Percentiles rank a stretch among this genome's conserved stretches.
Evolutionary conservation across 257 asterid genomes (phyloP).

Genomic region (Solanum dulcamara): DNA sequence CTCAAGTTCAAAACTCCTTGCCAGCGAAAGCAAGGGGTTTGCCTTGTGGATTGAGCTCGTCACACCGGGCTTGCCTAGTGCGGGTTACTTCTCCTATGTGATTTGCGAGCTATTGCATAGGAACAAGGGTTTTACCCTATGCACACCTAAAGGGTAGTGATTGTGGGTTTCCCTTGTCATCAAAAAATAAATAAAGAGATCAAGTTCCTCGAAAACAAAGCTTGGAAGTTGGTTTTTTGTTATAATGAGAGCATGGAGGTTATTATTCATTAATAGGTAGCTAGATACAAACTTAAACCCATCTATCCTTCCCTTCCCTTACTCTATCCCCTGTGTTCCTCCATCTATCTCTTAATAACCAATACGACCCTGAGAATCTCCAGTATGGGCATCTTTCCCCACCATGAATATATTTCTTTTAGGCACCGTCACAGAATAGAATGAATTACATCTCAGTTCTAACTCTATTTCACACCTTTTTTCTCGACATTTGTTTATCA

Average conservation of each 20-base stretch:
- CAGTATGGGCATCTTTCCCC: neutral
- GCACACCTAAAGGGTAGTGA: too few species aligned
- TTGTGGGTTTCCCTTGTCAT: too few species aligned
- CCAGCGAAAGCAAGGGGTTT: too few species aligned
- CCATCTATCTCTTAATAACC: neutral
- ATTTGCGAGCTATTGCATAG: too few species aligned
- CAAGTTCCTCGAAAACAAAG: neutral
- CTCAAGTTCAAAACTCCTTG: too few species aligned
- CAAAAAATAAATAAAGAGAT: too few species aligned
- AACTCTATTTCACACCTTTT: neutral
- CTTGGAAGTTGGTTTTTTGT: neutral
- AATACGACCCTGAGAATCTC: neutral
- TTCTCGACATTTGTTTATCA: neutral
- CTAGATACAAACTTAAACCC: neutral
- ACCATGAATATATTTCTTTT: neutral
- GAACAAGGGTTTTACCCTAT: too few species aligned
- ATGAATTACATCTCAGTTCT: neutral
- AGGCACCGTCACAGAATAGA: neutral
- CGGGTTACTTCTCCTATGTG: too few species aligned
- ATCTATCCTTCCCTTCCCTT: neutral
- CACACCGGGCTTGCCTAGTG: too few species aligned
- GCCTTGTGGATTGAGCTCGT: too few species aligned
- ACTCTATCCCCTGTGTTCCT: neutral
- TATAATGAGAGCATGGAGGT: neutral
- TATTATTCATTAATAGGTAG: neutral